These are phyloP conservation scores for Pestalotiopsis sp. DNA, from an alignment of 2,329 filamentous ascomycete species.

Conservation along the genomic window DNA sequence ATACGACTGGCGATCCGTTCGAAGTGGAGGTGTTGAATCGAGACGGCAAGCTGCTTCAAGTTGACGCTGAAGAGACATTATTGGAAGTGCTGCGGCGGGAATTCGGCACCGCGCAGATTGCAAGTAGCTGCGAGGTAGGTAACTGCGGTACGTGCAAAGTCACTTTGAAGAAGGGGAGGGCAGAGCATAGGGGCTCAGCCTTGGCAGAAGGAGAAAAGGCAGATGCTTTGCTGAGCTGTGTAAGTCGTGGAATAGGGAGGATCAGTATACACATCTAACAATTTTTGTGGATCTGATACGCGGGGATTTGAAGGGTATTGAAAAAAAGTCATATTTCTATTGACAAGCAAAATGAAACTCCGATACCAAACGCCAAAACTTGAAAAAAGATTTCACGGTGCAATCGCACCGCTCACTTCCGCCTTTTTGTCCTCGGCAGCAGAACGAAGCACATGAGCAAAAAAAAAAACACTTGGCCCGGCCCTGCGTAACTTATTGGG, in stretches of 20 bases:
- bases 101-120: conserved; percentile 41
- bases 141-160: conserved; percentile 58
- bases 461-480: not conserved
- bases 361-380: conserved; percentile 9
- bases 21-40: conserved; percentile 53
- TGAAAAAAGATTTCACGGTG: not conserved
- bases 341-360: conserved; percentile 2
- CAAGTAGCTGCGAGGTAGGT: conserved; percentile 55
- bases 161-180: conserved; percentile 40
- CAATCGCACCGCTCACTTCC: not conserved
- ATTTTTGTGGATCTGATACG: not conserved
- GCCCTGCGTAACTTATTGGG: not conserved
- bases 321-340: conserved; percentile 3
- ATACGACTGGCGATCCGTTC: conserved; percentile 60
- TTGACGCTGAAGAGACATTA: conserved; percentile 50
- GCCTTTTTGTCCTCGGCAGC: not conserved
- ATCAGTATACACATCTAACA: conserved; percentile 47
- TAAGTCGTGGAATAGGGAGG: conserved; percentile 53
- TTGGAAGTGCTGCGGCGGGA: conserved; percentile 48
- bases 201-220: conserved; percentile 47
- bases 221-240: conserved; percentile 50
- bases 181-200: conserved; percentile 53
- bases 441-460: not conserved
- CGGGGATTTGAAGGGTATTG: not conserved
- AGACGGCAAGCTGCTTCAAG: conserved; percentile 37